Evolutionary conservation across 2,329 filamentous ascomycete genomes (phyloP).

Genomic region (Exserohilum turcica): DNA sequence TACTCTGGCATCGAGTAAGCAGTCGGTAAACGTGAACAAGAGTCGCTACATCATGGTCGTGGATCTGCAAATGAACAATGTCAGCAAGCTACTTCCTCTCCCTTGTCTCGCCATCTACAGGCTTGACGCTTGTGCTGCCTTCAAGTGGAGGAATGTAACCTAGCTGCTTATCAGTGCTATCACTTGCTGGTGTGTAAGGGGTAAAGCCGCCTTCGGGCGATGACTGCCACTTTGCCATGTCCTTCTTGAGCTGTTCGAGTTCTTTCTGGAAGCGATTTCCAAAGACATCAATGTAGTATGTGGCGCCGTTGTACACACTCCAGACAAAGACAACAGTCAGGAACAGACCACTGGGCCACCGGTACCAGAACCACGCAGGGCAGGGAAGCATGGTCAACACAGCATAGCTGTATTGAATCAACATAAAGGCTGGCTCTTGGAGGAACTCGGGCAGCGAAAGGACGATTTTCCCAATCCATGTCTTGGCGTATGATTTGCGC

Average conservation of each 20-base stretch:
- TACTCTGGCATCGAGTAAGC: slow-evolving; percentile 7
- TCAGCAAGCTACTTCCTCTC: slow-evolving; percentile 25
- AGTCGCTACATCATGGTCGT: background rate
- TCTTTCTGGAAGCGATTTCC: slow-evolving; percentile 97
- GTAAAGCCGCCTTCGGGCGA: slow-evolving; percentile 35
- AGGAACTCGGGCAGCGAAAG: slow-evolving; percentile 73
- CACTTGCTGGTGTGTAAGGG: slow-evolving; percentile 30
- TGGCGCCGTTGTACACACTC: slow-evolving; percentile 96
- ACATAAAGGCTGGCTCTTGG: slow-evolving; percentile 92
- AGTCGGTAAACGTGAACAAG: background rate
- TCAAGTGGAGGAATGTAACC: slow-evolving; percentile 40
- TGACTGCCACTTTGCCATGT: slow-evolving; percentile 85
- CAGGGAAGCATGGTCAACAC: slow-evolving; percentile 93
- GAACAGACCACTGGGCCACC: slow-evolving; percentile 77
- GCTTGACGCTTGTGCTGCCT: slow-evolving; percentile 31
- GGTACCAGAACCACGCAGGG: slow-evolving; percentile 91
- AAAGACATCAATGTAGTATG: slow-evolving; percentile 98
- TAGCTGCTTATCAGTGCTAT: slow-evolving; percentile 29
- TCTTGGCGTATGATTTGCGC: slow-evolving; percentile 85
- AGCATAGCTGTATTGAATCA: slow-evolving; percentile 92
- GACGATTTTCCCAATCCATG: slow-evolving; percentile 85
- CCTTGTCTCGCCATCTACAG: slow-evolving; percentile 22
- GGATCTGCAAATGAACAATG: background rate
- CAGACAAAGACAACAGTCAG: slow-evolving; percentile 83
- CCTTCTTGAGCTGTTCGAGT: slow-evolving; percentile 82